A percentile compares a stretch with the other conserved stretches of the same genome.
These are phyloP conservation scores for Xylariomycetidae sp. DNA, from an alignment of 2,329 filamentous ascomycete genomes.

Conservation along the genomic window DNA sequence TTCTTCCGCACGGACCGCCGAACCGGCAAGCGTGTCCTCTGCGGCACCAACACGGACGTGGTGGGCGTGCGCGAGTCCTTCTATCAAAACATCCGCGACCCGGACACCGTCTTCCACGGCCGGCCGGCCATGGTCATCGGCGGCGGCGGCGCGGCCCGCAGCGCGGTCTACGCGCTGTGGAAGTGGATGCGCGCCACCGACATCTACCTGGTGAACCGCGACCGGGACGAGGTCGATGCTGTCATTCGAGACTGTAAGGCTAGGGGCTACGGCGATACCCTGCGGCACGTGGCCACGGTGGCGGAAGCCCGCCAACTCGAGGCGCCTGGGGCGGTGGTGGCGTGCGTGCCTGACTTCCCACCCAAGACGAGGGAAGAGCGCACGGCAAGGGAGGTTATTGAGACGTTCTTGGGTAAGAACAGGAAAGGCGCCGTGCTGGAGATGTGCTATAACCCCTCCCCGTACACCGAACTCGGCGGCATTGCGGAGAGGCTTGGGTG, in stretches of 20 bases:
- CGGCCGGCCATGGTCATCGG: conserved; percentile 68
- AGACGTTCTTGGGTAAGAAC: conserved; percentile 38
- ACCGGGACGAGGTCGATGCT: conserved; percentile 58
- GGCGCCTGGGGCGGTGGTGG: conserved; percentile 60
- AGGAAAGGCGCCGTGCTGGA: conserved; percentile 66
- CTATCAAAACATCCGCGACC: conserved; percentile 42
- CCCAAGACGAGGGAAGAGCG: conserved; percentile 59
- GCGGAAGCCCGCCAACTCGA: conserved; percentile 54
- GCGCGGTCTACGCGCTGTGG: conserved; percentile 68
- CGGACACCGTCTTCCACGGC: conserved; percentile 44
- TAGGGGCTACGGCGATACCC: conserved; percentile 51
- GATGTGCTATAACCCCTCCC: conserved; percentile 77
- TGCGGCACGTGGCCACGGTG: conserved; percentile 56
- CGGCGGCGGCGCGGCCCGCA: conserved; percentile 72
- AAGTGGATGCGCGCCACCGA: conserved; percentile 61
- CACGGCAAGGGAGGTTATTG: conserved; percentile 49
- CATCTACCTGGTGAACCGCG: conserved; percentile 75
- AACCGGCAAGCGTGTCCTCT: conserved; percentile 45
- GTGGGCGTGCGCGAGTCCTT: conserved; percentile 72
- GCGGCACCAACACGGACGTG: conserved; percentile 78
- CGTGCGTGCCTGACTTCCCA: conserved; percentile 71
- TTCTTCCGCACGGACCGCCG: conserved; percentile 48
- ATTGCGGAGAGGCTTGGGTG: conserved; percentile 58
- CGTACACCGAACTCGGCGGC: conserved; percentile 60
- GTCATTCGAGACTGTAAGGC: conserved; percentile 58